phyloP scores from a whole-genome alignment of 2,329 filamentous ascomycete species.

The Nemania sp. region DNA sequence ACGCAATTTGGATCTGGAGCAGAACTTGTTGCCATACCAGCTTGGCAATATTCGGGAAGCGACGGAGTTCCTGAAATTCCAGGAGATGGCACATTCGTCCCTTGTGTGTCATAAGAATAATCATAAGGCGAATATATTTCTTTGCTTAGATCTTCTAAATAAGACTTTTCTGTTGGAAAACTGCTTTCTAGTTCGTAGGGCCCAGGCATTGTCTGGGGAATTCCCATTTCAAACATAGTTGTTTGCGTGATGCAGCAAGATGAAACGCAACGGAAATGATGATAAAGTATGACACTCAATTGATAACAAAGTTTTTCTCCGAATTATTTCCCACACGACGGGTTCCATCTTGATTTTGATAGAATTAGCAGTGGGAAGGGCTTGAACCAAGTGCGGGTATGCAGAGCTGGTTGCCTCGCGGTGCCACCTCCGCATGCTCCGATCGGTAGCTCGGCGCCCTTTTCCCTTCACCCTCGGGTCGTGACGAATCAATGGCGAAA shows the following conservation, averaged over 20 bases:
- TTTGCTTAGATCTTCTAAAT: too few species aligned
- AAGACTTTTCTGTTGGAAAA: too few species aligned
- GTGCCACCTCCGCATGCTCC: not conserved
- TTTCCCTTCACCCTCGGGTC: not conserved
- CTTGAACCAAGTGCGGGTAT: not conserved
- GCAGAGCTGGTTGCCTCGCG: not conserved
- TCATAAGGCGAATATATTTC: too few species aligned
- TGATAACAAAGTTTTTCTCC: not conserved
- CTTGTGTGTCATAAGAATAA: not conserved
- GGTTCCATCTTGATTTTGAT: constrained; percentile 7
- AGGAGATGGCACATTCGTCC: not conserved
- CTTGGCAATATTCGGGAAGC: not conserved
- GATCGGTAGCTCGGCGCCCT: too few species aligned
- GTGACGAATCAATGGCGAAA: not conserved
- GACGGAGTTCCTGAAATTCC: not conserved
- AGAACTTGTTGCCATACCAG: not conserved
- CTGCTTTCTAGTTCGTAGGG: too few species aligned
- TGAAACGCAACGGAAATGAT: not conserved
- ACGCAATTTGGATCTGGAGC: not conserved
- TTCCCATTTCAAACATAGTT: too few species aligned
- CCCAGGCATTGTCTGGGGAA: too few species aligned
- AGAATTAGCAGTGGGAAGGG: not conserved
- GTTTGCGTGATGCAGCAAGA: too few species aligned
- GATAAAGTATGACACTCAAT: not conserved
- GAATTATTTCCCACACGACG: not conserved